A percentile compares a stretch with the other conserved stretches of the same genome.
These are phyloP conservation scores for Plasmodium cynomolgi DNA, from an alignment of 169 alveolate genomes.

Conservation along the genomic window DNA sequence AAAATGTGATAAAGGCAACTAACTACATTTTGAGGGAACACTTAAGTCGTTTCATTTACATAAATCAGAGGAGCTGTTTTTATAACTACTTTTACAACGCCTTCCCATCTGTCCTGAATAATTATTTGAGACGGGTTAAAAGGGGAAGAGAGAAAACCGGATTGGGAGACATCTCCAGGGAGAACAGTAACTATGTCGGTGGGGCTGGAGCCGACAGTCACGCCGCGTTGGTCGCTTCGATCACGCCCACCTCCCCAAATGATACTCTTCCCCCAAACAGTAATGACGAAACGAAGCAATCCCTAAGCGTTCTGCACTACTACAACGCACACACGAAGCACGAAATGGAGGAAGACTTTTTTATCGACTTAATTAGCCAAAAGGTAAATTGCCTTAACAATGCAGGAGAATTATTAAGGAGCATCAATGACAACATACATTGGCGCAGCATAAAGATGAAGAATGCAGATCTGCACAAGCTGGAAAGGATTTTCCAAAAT, in stretches of 20 bases:
- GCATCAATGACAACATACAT: conserved; percentile 21
- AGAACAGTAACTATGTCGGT: background rate
- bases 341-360: background rate
- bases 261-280: background rate
- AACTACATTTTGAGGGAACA: conserved; percentile 64
- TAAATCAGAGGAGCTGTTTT: conserved; percentile 28
- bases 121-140: conserved; percentile 19
- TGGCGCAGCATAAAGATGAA: background rate
- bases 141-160: background rate
- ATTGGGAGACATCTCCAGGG: background rate
- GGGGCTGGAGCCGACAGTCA: background rate
- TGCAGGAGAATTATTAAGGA: conserved; percentile 14
- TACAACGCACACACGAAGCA: conserved; percentile 29
- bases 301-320: conserved; percentile 23
- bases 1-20: conserved; percentile 55
- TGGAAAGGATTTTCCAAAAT: conserved; percentile 6
- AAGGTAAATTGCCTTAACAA: conserved; percentile 9
- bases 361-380: conserved; percentile 11
- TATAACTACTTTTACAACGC: conserved; percentile 48
- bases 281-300: background rate
- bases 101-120: conserved; percentile 46
- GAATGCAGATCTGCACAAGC: background rate
- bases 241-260: background rate
- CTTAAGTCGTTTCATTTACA: conserved; percentile 23
- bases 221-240: background rate